phyloP scores from a whole-genome alignment of 305 asterid species.

The Striga hermonthica region DNA sequence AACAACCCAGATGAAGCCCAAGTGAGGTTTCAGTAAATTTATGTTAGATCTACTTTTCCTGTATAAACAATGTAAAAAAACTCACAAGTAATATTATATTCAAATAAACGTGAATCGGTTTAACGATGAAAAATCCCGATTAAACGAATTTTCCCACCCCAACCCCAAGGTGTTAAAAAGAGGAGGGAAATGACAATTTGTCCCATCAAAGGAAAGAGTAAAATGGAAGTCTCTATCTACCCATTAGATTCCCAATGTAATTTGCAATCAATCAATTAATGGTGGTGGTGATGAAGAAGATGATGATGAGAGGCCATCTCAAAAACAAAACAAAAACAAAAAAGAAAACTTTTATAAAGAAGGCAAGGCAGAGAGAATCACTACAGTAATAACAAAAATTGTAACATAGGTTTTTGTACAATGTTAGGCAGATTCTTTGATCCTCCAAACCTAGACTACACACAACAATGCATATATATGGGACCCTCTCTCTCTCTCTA shows the following conservation, averaged over 20 bases:
- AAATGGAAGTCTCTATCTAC: not conserved
- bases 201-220: constrained; percentile 1
- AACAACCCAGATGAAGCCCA: too few species aligned
- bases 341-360: not conserved
- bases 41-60: too few species aligned
- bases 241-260: constrained; percentile 16
- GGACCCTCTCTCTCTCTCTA: not conserved
- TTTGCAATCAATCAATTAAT: constrained; percentile 10
- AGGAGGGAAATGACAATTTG: constrained; percentile 23
- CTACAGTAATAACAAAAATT: not conserved
- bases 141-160: too few species aligned
- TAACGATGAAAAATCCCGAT: too few species aligned
- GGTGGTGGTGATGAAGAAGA: not conserved
- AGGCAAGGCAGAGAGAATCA: not conserved
- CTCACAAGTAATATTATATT: too few species aligned
- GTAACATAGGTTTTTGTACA: not conserved
- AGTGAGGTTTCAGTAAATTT: too few species aligned
- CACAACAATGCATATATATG: not conserved
- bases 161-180: too few species aligned
- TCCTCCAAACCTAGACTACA: not conserved
- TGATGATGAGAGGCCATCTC: not conserved
- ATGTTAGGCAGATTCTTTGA: not conserved
- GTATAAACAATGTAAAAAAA: too few species aligned
- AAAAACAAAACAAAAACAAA: too few species aligned
- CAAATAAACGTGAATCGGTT: too few species aligned